These are phyloP conservation scores for Zygotorulaspora danielsina DNA, from an alignment of 805 yeast species.

Conservation along the genomic window DNA sequence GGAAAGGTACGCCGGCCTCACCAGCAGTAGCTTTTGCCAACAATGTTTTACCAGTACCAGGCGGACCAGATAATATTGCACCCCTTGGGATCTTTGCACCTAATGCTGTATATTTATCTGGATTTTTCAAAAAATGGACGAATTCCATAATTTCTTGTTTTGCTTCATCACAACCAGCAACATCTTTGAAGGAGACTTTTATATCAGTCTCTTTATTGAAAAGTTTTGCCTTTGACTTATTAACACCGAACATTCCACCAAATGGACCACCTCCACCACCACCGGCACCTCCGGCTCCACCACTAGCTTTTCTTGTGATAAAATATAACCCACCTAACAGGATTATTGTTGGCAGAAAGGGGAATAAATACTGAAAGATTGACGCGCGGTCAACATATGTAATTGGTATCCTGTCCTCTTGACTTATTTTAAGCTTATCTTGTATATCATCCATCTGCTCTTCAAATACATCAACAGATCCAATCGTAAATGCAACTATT, in stretches of 20 bases:
- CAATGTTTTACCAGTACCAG: constrained; percentile 94
- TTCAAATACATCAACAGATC: constrained; percentile 81
- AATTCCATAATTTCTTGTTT: constrained; percentile 95
- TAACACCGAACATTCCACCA: constrained; percentile 70
- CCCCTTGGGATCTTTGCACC: constrained; percentile 97
- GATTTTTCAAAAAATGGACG: constrained; percentile 82
- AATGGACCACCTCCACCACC: constrained; percentile 52
- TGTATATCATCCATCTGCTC: constrained; percentile 73
- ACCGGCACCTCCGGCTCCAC: constrained; percentile 22
- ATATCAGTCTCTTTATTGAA: constrained; percentile 82
- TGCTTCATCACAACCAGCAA: constrained; percentile 93
- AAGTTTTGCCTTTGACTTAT: constrained; percentile 72
- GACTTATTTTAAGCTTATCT: constrained; percentile 61
- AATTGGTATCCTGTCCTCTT: constrained; percentile 72
- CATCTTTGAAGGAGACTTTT: constrained; percentile 78
- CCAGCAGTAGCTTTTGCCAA: constrained; percentile 95
- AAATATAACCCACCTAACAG: constrained; percentile 69
- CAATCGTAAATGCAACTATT: constrained; percentile 73
- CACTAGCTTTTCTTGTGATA: constrained; percentile 42
- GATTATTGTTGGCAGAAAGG: constrained; percentile 75
- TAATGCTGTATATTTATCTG: constrained; percentile 73
- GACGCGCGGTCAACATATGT: constrained; percentile 66
- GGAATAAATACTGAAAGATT: constrained; percentile 56
- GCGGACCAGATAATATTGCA: constrained; percentile 90
- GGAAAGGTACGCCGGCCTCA: constrained; percentile 92